Percentiles rank a stretch among this genome's conserved stretches.
phyloP scores from a whole-genome alignment of 202 grass and related monocot species.

The Hordeum pubiflorum region DNA sequence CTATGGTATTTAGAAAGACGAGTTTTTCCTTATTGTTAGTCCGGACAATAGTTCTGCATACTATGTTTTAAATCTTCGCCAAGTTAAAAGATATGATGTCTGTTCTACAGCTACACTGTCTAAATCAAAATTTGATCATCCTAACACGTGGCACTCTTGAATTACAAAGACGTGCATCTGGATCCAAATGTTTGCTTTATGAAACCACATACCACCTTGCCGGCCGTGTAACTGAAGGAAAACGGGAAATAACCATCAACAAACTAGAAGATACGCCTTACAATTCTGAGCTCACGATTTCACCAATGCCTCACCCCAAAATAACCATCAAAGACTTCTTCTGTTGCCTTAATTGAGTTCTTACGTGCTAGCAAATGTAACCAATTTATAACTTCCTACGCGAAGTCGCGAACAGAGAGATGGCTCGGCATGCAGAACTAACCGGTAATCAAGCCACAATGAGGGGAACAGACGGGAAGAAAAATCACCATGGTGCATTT shows the following conservation, averaged over 20 bases:
- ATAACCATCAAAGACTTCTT: background rate
- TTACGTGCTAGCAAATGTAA: background rate
- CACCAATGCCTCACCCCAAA: background rate
- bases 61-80: background rate
- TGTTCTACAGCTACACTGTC: background rate
- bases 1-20: background rate
- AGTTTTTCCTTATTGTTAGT: background rate
- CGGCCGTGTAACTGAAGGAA: background rate
- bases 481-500: slow-evolving; percentile 73
- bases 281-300: background rate
- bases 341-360: background rate
- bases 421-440: background rate
- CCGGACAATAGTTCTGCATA: background rate
- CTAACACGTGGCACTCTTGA: background rate
- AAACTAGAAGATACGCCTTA: background rate
- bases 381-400: background rate
- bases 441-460: background rate
- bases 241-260: background rate
- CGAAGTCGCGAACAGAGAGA: background rate
- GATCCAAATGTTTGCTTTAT: background rate
- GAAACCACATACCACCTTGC: background rate
- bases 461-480: background rate
- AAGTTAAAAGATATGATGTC: background rate
- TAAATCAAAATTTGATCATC: background rate
- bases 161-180: background rate